These are phyloP conservation scores for Ustilago trichophora DNA, from an alignment of 1,284 basidiomycete genomes.

Conservation along the genomic window DNA sequence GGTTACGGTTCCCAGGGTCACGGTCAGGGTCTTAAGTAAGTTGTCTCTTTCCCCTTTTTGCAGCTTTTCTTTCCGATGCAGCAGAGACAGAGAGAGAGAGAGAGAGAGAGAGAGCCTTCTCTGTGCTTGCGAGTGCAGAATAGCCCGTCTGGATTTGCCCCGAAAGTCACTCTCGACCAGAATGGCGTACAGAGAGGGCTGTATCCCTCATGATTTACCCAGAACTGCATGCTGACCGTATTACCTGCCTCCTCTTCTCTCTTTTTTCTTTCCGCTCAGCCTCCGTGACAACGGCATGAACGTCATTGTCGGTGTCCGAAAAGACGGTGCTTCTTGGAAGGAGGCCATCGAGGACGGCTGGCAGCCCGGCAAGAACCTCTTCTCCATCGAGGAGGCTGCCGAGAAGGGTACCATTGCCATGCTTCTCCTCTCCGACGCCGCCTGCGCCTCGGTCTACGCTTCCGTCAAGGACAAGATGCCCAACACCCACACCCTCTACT, in stretches of 20 bases:
- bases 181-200: background rate
- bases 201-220: too few relatives aligned
- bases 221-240: constrained; percentile 16
- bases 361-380: constrained; percentile 97
- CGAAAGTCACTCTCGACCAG: too few relatives aligned
- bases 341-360: constrained; percentile 96
- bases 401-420: constrained; percentile 96
- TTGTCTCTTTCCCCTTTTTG: background rate
- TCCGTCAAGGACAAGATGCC: constrained; percentile 85
- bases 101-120: too few relatives aligned
- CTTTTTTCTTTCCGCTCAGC: constrained; percentile 38
- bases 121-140: too few relatives aligned
- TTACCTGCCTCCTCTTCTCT: background rate
- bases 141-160: background rate
- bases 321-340: constrained; percentile 95
- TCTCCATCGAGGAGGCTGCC: constrained; percentile 98
- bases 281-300: constrained; percentile 98
- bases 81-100: too few relatives aligned
- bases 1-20: constrained; percentile 97
- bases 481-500: constrained; percentile 99
- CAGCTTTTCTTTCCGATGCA: background rate
- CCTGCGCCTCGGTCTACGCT: constrained; percentile 94
- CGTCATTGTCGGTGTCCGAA: constrained; percentile 97
- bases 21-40: constrained; percentile 89
- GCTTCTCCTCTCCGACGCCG: constrained; percentile 98